phyloP scores from a whole-genome alignment of 495 filamentous ascomycete species.

The Podospora comata region DNA sequence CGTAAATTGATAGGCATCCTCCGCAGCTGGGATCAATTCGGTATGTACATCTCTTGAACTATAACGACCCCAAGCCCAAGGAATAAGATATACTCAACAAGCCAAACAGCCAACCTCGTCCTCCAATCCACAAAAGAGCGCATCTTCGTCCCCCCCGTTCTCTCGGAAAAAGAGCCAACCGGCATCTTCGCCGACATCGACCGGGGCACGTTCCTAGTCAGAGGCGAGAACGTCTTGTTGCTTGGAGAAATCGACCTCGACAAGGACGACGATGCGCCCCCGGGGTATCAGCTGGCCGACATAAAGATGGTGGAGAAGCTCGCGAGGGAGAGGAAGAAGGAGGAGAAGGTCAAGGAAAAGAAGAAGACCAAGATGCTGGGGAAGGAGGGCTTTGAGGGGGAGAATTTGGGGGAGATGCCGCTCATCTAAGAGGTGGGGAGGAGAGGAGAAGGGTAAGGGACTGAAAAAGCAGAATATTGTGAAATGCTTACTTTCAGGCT shows the following conservation, averaged over 20 bases:
- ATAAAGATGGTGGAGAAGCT: constrained; percentile 67
- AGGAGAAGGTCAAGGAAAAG: constrained; percentile 71
- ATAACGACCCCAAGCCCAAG: not conserved
- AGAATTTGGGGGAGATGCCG: constrained; percentile 72
- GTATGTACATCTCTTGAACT: constrained; percentile 49
- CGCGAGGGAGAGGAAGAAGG: constrained; percentile 63
- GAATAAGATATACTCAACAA: constrained; percentile 7
- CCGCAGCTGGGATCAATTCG: constrained; percentile 97
- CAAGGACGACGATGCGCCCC: constrained; percentile 83
- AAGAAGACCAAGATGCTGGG: constrained; percentile 62
- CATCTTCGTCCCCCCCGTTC: constrained; percentile 59
- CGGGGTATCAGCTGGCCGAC: constrained; percentile 62
- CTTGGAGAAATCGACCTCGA: constrained; percentile 95
- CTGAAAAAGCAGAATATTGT: constrained; percentile 67
- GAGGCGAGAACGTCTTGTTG: constrained; percentile 89
- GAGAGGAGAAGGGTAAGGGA: not conserved
- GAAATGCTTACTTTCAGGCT: constrained; percentile 54
- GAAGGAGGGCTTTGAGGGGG: constrained; percentile 80
- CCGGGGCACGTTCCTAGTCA: constrained; percentile 80
- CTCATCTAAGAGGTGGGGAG: constrained; percentile 47
- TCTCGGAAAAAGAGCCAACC: constrained; percentile 26
- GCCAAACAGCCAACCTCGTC: constrained; percentile 77
- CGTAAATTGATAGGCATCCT: constrained; percentile 89
- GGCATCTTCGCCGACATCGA: constrained; percentile 72
- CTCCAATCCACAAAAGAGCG: constrained; percentile 88